These are phyloP conservation scores for Tilletiaria anomala DNA, from an alignment of 1,284 basidiomycete species.

Conservation along the genomic window DNA sequence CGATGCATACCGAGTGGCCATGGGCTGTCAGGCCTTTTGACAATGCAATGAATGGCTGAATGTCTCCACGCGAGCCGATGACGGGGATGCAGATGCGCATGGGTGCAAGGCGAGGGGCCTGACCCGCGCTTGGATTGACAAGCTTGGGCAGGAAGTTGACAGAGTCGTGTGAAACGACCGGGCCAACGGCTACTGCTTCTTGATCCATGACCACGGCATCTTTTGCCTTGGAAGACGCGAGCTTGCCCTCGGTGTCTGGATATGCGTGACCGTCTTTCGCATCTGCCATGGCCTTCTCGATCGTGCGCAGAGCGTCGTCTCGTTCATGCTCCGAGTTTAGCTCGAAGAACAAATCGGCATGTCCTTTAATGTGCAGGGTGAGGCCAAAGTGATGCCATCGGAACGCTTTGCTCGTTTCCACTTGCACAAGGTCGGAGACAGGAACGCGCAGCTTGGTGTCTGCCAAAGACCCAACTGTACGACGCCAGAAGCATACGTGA, in stretches of 20 bases:
- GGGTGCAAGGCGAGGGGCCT: too few species aligned
- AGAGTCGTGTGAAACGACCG: too few species aligned
- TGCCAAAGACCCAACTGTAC: conserved; percentile 7
- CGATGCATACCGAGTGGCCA: conserved; percentile 69
- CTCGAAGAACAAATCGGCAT: conserved; percentile 24
- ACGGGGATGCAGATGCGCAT: conserved; percentile 62
- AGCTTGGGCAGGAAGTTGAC: too few species aligned
- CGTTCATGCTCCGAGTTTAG: conserved; percentile 15
- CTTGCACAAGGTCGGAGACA: conserved; percentile 18
- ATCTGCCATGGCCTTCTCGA: too few species aligned
- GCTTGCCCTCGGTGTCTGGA: too few species aligned
- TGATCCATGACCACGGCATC: too few species aligned
- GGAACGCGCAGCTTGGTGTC: conserved; percentile 26
- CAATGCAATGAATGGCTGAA: conserved; percentile 74
- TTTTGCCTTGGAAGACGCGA: too few species aligned
- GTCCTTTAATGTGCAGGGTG: conserved; percentile 18
- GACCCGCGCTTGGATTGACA: too few species aligned
- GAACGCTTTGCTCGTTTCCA: conserved; percentile 15
- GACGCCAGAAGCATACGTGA: conserved; percentile 25
- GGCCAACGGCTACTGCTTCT: too few species aligned
- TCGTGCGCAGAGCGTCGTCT: conserved; percentile 10
- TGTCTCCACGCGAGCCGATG: conserved; percentile 73
- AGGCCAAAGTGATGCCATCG: conserved; percentile 25
- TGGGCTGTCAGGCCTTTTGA: conserved; percentile 81
- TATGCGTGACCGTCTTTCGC: too few species aligned